Evolutionary conservation across 108 stramenopile genomes (phyloP).

Genomic region (Aureococcus anophagefferens): DNA sequence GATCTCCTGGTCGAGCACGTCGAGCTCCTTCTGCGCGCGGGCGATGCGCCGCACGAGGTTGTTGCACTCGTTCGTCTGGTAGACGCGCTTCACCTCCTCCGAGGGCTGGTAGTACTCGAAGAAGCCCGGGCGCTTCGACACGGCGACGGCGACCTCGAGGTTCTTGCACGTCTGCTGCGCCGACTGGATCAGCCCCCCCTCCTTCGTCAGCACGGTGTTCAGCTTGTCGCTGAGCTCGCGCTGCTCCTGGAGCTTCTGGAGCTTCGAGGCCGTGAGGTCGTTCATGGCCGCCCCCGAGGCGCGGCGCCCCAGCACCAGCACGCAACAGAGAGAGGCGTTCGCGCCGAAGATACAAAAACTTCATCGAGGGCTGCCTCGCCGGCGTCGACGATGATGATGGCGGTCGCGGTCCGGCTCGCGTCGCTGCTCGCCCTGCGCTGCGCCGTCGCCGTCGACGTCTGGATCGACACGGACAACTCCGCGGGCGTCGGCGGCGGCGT

Average conservation of each 20-base stretch:
- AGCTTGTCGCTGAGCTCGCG: constrained; percentile 1
- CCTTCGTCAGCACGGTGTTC: constrained; percentile 6
- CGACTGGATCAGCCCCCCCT: constrained; percentile 1
- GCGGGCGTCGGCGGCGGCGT: no score
- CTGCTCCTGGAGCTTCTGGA: constrained; percentile 7
- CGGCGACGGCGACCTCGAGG: constrained; percentile 14
- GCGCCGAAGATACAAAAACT: no score
- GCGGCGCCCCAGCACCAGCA: no score
- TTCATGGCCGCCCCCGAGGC: neutral
- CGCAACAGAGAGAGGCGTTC: no score
- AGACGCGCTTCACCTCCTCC: constrained; percentile 9
- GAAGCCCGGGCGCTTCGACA: constrained; percentile 16
- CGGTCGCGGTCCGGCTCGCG: no score
- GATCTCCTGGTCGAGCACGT: constrained; percentile 10
- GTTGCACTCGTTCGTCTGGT: neutral
- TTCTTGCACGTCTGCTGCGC: neutral
- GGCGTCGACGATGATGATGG: no score
- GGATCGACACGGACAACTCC: no score
- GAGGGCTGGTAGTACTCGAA: constrained; percentile 16
- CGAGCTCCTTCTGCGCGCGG: constrained; percentile 15
- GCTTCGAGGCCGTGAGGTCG: constrained; percentile 1
- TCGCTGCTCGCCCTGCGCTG: no score
- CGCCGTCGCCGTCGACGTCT: no score
- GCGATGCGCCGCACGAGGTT: neutral
- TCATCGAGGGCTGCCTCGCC: no score